These are phyloP conservation scores for Furcasterigmium furcatum DNA, from an alignment of 2,329 filamentous ascomycete species.

Conservation along the genomic window DNA sequence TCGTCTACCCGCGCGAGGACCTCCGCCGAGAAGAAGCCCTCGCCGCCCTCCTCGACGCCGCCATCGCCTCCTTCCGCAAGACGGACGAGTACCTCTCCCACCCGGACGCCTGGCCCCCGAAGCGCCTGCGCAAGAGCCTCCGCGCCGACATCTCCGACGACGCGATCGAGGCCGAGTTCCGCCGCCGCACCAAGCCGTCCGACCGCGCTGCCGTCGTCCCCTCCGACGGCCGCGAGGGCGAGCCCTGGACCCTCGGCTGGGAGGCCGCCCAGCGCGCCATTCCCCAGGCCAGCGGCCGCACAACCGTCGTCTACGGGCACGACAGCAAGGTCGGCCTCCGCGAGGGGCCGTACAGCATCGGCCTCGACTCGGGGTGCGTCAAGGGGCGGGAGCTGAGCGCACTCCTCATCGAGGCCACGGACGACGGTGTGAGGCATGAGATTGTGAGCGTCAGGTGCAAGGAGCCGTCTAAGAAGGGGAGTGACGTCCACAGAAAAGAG, in stretches of 20 bases:
- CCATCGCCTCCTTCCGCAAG: constrained; percentile 6
- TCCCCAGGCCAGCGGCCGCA: constrained; percentile 41
- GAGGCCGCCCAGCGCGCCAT: constrained; percentile 41
- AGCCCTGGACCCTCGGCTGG: constrained; percentile 66
- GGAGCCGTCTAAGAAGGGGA: constrained; percentile 10
- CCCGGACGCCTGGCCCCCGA: not conserved
- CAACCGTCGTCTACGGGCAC: constrained; percentile 79
- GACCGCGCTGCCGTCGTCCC: constrained; percentile 29
- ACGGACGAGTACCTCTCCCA: not conserved
- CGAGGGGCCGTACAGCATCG: constrained; percentile 67
- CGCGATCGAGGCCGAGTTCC: constrained; percentile 12
- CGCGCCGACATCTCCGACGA: constrained; percentile 6
- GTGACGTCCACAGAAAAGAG: not conserved
- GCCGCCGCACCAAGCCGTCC: constrained; percentile 8
- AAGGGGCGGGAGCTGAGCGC: constrained; percentile 74
- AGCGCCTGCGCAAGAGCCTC: not conserved
- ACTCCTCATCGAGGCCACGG: constrained; percentile 62
- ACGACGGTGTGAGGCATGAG: constrained; percentile 27
- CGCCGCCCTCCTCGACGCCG: constrained; percentile 11
- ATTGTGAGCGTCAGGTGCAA: constrained; percentile 39
- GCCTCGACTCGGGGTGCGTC: constrained; percentile 81
- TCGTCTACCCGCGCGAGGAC: constrained; percentile 51
- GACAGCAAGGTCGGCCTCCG: constrained; percentile 69
- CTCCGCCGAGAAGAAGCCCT: constrained; percentile 32
- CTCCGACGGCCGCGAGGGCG: constrained; percentile 45